Evolutionary conservation across 805 yeast genomes (phyloP).

Genomic region (Jamesozyma spencerorum): DNA sequence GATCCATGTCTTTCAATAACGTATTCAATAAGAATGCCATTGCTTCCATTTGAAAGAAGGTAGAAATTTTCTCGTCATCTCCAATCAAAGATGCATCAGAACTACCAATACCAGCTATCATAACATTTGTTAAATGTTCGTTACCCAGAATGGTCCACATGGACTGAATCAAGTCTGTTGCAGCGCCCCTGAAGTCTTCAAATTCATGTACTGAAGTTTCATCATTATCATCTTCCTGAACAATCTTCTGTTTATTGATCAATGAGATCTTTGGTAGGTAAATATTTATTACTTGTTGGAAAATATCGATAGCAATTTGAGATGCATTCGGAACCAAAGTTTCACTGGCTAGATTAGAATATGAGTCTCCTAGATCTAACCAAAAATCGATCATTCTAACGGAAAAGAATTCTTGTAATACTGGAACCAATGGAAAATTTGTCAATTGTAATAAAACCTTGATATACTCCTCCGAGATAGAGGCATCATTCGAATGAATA

Average conservation of each 20-base stretch:
- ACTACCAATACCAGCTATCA: slow-evolving; percentile 22
- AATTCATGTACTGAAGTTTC: slow-evolving; percentile 40
- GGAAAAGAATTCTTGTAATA: slow-evolving; percentile 50
- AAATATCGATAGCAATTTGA: slow-evolving; percentile 32
- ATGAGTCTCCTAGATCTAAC: slow-evolving; percentile 55
- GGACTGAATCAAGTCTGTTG: slow-evolving; percentile 67
- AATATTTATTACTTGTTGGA: slow-evolving; percentile 44
- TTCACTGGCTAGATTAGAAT: slow-evolving; percentile 32
- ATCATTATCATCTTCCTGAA: slow-evolving; percentile 25
- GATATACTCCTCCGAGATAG: slow-evolving; percentile 31
- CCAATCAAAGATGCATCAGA: slow-evolving; percentile 6
- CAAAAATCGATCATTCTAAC: slow-evolving; percentile 55
- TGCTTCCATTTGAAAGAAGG: slow-evolving; percentile 26
- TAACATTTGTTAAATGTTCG: slow-evolving; percentile 25
- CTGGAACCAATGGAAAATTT: slow-evolving; percentile 46
- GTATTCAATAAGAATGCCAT: slow-evolving; percentile 24
- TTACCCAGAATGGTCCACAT: slow-evolving; percentile 57
- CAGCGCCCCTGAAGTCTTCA: slow-evolving; percentile 57
- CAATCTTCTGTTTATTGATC: slow-evolving; percentile 29
- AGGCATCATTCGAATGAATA: slow-evolving; percentile 6
- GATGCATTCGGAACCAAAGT: slow-evolving; percentile 22
- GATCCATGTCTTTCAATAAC: slow-evolving; percentile 21
- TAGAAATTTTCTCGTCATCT: slow-evolving; percentile 7
- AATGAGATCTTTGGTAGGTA: slow-evolving; percentile 63
- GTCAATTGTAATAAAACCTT: slow-evolving; percentile 45